Base-by-base conservation (phyloP, 352 stramenopile species). In the Pythium diclinum region DNA sequence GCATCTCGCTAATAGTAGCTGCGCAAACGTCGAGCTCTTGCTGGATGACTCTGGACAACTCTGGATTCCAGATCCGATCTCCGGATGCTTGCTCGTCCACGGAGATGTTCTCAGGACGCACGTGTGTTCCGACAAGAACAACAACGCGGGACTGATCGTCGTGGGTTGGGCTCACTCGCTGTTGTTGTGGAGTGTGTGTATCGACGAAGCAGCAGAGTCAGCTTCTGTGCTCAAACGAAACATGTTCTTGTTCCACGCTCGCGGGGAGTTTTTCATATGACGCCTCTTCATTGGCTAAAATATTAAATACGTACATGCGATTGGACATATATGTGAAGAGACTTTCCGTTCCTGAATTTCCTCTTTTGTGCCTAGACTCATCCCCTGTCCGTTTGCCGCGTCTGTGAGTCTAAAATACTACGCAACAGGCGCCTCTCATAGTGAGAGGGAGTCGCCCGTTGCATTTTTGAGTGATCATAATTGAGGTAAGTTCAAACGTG, bases 131-230 rank as follows among this genome's bases (percentile, higher is more conserved):
- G 42, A 48, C 42, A 25, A 48, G 42, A 48, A 48, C 42, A 25
- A 25, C 19, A 10, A 28, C 25, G 25, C 25, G 25, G 25, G 25
- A 28, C 25, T 28, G 25, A 28, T 28, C 25, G 25, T 28, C 2
- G 25, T 28, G 25, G 25, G 25, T 28, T 28, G 25, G 25, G 25
- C 25, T 28, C 25, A 28, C 25, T 42, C 13, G 11, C 13, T 42
- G 10, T 49, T 11, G 17, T 49, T 49, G 6, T 25, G 34, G 34
- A 42, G 14, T 42, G 42, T 42, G 34, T 49, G 42, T 49, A 17
- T 17, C 17, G 42, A 7, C 42, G 17, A 51, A 51, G 44, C 44
- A 51, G n/a, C 44, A 25, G 44, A 51, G 44, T 51, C 44, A 51
- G 44, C 44, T 51, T 51, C 44, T 51, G 44, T 14, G 19, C 44